Percentiles rank a stretch among this genome's conserved stretches.
Conservation (phyloP, 2,329 filamentous ascomycete species). For the Cyphellophora europaea region DNA sequence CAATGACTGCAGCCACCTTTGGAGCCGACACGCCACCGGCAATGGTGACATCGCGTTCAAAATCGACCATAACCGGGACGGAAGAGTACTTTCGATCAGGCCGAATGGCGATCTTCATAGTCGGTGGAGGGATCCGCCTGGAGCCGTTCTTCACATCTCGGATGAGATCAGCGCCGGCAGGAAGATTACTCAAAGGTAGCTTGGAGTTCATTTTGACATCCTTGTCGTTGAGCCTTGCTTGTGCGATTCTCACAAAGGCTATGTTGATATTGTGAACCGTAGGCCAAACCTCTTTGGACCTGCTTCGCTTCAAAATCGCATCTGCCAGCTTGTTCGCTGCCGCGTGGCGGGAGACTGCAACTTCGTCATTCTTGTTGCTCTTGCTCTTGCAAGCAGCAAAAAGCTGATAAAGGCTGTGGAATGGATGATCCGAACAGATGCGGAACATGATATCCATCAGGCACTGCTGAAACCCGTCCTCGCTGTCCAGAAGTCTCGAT, state of each 20-base stretch:
- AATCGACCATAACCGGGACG: constrained; percentile 63
- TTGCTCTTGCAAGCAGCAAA: constrained; percentile 70
- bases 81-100: constrained; percentile 64
- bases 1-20: constrained; percentile 79
- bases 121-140: constrained; percentile 74
- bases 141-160: constrained; percentile 45
- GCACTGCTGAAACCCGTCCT: constrained; percentile 63
- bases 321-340: constrained; percentile 63
- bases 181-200: constrained; percentile 53
- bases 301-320: constrained; percentile 45
- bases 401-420: constrained; percentile 95
- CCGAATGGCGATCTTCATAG: constrained; percentile 71
- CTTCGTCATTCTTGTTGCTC: constrained; percentile 55
- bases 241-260: constrained; percentile 43
- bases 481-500: constrained; percentile 71
- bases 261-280: constrained; percentile 66
- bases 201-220: constrained; percentile 59
- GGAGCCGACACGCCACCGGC: constrained; percentile 86
- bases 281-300: constrained; percentile 53
- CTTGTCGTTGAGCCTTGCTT: constrained; percentile 43
- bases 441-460: constrained; percentile 65
- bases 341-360: constrained; percentile 61
- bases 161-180: constrained; percentile 54
- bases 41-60: constrained; percentile 70
- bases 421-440: constrained; percentile 88